phyloP scores from a whole-genome alignment of 148 eudicot genomes.

The Silene uniflora region DNA sequence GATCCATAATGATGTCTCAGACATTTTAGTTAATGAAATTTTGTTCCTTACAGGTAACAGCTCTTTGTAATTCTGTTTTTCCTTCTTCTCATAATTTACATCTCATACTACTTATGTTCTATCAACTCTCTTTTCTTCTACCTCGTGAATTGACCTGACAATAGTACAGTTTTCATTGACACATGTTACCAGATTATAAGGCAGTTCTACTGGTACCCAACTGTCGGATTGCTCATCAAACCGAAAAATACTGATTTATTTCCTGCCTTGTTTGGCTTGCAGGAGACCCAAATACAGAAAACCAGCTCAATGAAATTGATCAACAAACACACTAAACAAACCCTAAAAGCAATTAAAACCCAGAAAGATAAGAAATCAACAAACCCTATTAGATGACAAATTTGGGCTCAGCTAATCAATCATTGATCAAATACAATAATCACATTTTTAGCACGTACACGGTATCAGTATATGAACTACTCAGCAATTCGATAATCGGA shows the following conservation, averaged over 20 bases:
- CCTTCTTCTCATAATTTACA: constrained; percentile 9
- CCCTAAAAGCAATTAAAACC: too few relatives aligned
- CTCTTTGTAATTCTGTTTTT: constrained; percentile 20
- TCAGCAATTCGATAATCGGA: too few relatives aligned
- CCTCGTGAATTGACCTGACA: constrained; percentile 43
- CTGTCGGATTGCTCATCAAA: constrained; percentile 55
- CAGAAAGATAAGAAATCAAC: too few relatives aligned
- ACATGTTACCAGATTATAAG: constrained; percentile 68
- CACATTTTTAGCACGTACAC: too few relatives aligned
- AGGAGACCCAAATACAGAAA: constrained; percentile 22
- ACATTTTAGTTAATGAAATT: constrained; percentile 60
- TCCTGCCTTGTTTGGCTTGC: constrained; percentile 44
- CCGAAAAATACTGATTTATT: constrained; percentile 45
- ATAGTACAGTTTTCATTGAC: constrained; percentile 50
- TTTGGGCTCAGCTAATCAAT: too few relatives aligned
- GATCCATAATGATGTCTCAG: constrained; percentile 74
- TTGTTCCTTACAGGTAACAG: constrained; percentile 54
- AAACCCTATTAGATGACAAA: too few relatives aligned
- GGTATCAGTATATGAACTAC: too few relatives aligned
- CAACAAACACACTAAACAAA: too few relatives aligned
- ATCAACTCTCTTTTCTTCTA: constrained; percentile 1
- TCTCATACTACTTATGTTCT: neutral
- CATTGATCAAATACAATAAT: too few relatives aligned
- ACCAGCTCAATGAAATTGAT: constrained; percentile 20
- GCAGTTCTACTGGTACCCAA: constrained; percentile 71